phyloP scores from a whole-genome alignment of 768 basidiomycete genomes.

The Agrocybe pediades region DNA sequence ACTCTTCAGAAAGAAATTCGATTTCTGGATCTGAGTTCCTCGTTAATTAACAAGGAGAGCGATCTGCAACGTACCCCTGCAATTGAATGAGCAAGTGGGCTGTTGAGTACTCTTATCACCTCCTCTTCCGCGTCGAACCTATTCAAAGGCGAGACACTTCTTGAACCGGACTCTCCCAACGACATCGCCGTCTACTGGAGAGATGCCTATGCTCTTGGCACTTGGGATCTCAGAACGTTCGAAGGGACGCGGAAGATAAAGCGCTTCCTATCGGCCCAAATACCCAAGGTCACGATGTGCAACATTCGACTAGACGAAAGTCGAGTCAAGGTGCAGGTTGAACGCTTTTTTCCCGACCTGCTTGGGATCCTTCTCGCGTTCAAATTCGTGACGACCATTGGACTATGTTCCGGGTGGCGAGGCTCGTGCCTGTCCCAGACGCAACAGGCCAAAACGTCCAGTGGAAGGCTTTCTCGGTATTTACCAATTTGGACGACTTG shows the following conservation, averaged over 20 bases:
- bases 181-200: conserved; percentile 46
- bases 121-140: conserved; percentile 26
- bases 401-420: conserved; percentile 53
- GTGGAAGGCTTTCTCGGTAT: conserved; percentile 64
- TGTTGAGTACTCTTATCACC: conserved; percentile 34
- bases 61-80: too few species aligned
- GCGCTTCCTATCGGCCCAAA: conserved; percentile 22
- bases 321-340: conserved; percentile 23
- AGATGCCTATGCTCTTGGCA: conserved; percentile 52
- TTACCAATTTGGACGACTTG: conserved; percentile 60
- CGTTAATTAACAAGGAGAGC: too few species aligned
- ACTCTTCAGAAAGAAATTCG: too few species aligned
- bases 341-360: conserved; percentile 49
- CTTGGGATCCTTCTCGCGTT: conserved; percentile 61
- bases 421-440: conserved; percentile 46
- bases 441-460: conserved; percentile 13
- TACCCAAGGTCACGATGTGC: not conserved
- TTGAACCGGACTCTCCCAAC: conserved; percentile 9
- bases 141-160: conserved; percentile 12
- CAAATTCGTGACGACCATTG: conserved; percentile 54
- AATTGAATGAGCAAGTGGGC: too few species aligned
- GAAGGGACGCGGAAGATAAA: conserved; percentile 35
- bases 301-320: conserved; percentile 18
- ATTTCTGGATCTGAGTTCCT: too few species aligned
- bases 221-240: conserved; percentile 57